These are phyloP conservation scores for Aaosphaeria pasadenensis DNA, from an alignment of 2,329 filamentous ascomycete genomes.

Conservation along the genomic window DNA sequence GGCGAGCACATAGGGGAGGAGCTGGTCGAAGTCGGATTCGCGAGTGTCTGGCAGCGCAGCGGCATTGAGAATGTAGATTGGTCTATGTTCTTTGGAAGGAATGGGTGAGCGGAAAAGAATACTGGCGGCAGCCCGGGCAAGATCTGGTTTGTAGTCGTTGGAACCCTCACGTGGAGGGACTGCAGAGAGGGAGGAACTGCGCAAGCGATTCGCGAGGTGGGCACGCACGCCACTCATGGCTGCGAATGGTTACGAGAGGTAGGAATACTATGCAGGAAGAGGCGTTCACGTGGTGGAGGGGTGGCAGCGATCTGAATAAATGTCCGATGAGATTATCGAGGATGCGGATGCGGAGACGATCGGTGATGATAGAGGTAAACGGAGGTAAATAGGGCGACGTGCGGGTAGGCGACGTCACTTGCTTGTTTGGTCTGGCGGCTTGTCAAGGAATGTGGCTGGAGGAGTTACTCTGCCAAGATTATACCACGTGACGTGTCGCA, in stretches of 20 bases:
- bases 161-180: constrained; percentile 46
- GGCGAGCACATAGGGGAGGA: constrained; percentile 55
- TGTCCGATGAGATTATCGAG: too few species aligned
- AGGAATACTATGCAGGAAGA: too few species aligned
- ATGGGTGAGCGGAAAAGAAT: constrained; percentile 55
- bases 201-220: constrained; percentile 35
- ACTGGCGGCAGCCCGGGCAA: constrained; percentile 50
- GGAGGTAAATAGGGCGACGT: too few species aligned
- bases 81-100: constrained; percentile 48
- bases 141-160: constrained; percentile 46
- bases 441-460: too few species aligned
- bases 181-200: constrained; percentile 45
- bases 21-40: constrained; percentile 53
- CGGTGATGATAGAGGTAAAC: too few species aligned
- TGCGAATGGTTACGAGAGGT: not conserved
- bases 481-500: too few species aligned
- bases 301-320: too few species aligned
- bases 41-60: constrained; percentile 55
- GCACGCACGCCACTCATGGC: constrained; percentile 36
- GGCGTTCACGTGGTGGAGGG: too few species aligned
- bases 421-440: too few species aligned
- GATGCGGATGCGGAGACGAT: too few species aligned
- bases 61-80: constrained; percentile 55
- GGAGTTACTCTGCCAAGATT: too few species aligned
- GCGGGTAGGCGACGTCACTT: too few species aligned